Base-by-base conservation (phyloP, 352 stramenopile species). In the Pelagophyceae sp. region DNA sequence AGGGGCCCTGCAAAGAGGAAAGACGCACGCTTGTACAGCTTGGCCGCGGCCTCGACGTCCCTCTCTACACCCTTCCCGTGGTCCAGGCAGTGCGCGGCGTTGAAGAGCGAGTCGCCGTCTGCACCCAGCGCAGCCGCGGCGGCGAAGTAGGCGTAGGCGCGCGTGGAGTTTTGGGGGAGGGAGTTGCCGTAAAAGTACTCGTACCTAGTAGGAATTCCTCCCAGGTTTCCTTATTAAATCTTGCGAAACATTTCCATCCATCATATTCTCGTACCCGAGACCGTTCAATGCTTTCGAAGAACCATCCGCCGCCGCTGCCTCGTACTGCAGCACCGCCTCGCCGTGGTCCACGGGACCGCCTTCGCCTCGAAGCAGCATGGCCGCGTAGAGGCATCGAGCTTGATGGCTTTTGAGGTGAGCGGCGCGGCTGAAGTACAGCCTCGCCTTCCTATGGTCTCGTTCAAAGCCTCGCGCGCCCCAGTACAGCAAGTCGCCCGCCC, bases 91-190 rank as follows among this genome's bases (percentile, higher is more conserved):
- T 93, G 91, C 0, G 88, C 91, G 0, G 90, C 87, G 74, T 96
- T 96, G 74, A 94, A 96, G 0, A 95, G 72, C n/a, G 89, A 94
- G 78, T 96, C 91, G 0, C 87, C 90, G 64, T 95, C 90, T 60
- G 87, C 83, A 69, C 89, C 71, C 37, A 92, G 91, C 37, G 77
- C 78, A 0, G 90, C 89, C n/a, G 90, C 89, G 50, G 83, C 82
- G 72, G 94, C 85, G 82, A 96, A 96, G 58, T 89, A 89, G 72
- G 86, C 82, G 20, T 94, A 84, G 31, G 90, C 91, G 63, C 84
- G 80, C 15, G 87, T 88, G 72, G 91, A 87, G 83, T 96, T 94
- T 77, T 91, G 83, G 0, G 60, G 27, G 31, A 93, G 74, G 17
- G 87, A 87, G 17, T 87, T 82, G 32, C 91, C 91, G 65, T 93